These are phyloP conservation scores for Leishmania braziliensis DNA, from an alignment of 208 protist species.

Conservation along the genomic window DNA sequence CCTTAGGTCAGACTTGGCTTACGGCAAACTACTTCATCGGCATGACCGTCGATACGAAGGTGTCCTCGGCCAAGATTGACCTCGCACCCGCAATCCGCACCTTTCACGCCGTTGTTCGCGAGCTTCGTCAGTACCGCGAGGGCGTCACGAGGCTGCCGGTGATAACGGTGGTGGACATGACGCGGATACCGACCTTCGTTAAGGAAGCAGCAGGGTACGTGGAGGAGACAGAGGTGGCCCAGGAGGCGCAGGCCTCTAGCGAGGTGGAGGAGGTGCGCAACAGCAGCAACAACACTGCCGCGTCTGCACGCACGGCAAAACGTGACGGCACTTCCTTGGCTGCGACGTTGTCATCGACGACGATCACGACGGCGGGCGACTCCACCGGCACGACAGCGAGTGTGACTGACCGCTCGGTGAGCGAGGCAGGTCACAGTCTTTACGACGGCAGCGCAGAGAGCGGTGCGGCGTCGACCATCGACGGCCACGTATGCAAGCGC, in stretches of 20 bases:
- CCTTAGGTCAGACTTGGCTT: slow-evolving; percentile 22
- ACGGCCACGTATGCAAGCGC: slow-evolving; percentile 20
- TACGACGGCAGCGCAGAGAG: neutral
- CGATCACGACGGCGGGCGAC: neutral
- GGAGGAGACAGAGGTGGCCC: slow-evolving; percentile 21
- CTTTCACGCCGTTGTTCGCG: slow-evolving; percentile 68
- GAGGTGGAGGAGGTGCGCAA: neutral
- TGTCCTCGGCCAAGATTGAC: slow-evolving; percentile 61
- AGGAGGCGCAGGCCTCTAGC: neutral
- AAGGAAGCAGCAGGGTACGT: slow-evolving; percentile 67
- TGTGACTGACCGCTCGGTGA: neutral
- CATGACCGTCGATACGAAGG: slow-evolving; percentile 70
- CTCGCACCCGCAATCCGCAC: slow-evolving; percentile 65
- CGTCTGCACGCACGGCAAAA: neutral
- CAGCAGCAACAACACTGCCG: neutral
- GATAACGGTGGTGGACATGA: slow-evolving; percentile 66
- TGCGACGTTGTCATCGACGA: neutral
- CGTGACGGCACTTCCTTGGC: slow-evolving; percentile 8
- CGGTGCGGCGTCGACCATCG: slow-evolving; percentile 6
- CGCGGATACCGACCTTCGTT: slow-evolving; percentile 73
- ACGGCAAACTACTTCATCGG: slow-evolving; percentile 88
- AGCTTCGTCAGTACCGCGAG: slow-evolving; percentile 75
- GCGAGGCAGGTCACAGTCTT: neutral
- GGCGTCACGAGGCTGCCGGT: slow-evolving; percentile 75
- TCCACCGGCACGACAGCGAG: neutral